phyloP scores from a whole-genome alignment of 2,329 filamentous ascomycete species.

The Escovopsis sp. region DNA sequence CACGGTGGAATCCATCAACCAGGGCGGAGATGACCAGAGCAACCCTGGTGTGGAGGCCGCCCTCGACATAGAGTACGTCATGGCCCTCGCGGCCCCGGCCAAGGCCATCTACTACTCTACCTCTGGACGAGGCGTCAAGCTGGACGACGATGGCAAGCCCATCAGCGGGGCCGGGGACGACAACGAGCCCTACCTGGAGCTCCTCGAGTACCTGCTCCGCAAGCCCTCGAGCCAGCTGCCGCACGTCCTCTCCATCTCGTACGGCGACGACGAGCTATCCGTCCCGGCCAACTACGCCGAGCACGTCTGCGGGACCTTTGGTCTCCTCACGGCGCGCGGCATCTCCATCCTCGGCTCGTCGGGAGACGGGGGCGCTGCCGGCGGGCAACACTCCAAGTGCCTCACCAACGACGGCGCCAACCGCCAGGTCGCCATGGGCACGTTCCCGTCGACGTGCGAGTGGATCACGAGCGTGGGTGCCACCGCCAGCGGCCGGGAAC shows the following conservation, averaged over 20 bases:
- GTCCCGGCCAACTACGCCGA: conserved; percentile 37
- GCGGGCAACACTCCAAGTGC: conserved; percentile 35
- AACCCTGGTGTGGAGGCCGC: conserved; percentile 29
- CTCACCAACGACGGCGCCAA: conserved; percentile 43
- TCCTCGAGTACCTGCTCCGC: conserved; percentile 34
- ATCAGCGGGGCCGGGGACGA: conserved; percentile 16
- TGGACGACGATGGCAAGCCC: conserved; percentile 23
- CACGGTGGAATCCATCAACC: conserved; percentile 25
- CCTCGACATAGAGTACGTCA: conserved; percentile 34
- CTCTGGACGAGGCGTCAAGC: conserved; percentile 27
- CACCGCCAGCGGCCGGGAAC: conserved; percentile 25
- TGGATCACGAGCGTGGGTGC: conserved; percentile 55
- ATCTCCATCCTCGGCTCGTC: conserved; percentile 35
- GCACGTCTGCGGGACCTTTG: conserved; percentile 38
- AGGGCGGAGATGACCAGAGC: conserved; percentile 28
- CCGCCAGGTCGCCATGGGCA: conserved; percentile 39
- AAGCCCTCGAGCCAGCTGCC: conserved; percentile 31
- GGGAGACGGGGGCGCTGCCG: conserved; percentile 35
- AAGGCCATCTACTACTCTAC: conserved; percentile 30
- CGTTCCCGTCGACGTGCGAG: conserved; percentile 53
- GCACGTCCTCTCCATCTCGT: conserved; percentile 42
- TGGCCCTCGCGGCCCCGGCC: conserved; percentile 30
- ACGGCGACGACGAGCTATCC: conserved; percentile 42
- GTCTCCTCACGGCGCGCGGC: conserved; percentile 37
- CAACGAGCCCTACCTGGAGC: conserved; percentile 45